A percentile compares a stretch with the other conserved stretches of the same genome.
phyloP scores from a whole-genome alignment of 768 basidiomycete species.

The Russula ochroleuca region DNA sequence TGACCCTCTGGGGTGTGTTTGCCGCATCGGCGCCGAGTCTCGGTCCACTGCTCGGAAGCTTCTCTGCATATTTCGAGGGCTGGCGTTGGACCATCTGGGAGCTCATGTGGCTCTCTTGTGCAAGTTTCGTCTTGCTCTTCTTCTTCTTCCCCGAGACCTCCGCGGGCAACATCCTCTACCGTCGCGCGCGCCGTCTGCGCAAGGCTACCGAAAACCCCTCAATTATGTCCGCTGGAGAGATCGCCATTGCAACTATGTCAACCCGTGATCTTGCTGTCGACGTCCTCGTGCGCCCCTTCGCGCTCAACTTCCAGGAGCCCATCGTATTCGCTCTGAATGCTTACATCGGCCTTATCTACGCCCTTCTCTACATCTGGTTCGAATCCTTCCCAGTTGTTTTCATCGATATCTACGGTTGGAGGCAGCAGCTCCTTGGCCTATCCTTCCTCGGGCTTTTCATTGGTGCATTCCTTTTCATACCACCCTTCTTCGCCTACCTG shows the following conservation, averaged over 20 bases:
- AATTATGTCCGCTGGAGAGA: constrained; percentile 32
- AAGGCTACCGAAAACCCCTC: constrained; percentile 33
- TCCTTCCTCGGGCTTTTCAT: constrained; percentile 33
- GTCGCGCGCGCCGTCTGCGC: constrained; percentile 34
- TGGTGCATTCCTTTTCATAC: constrained; percentile 18
- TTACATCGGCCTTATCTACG: constrained; percentile 36
- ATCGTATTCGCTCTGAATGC: constrained; percentile 34
- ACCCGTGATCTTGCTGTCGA: constrained; percentile 27
- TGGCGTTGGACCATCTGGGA: constrained; percentile 39
- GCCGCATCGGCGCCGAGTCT: constrained; percentile 34
- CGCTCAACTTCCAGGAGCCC: constrained; percentile 34
- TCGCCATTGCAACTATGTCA: constrained; percentile 28
- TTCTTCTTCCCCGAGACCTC: constrained; percentile 36
- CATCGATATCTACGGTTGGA: constrained; percentile 36
- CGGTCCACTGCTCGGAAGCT: constrained; percentile 36
- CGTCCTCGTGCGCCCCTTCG: constrained; percentile 34
- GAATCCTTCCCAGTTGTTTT: constrained; percentile 37
- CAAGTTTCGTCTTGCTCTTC: constrained; percentile 32
- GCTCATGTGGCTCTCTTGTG: constrained; percentile 35
- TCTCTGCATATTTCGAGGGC: constrained; percentile 33
- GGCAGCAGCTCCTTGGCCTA: constrained; percentile 33
- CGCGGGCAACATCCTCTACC: constrained; percentile 32
- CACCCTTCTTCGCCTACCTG: constrained; percentile 24
- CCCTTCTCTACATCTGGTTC: constrained; percentile 37
- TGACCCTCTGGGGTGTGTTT: constrained; percentile 33